These are phyloP conservation scores for Suillus tomentosus DNA, from an alignment of 768 basidiomycete genomes.

Conservation along the genomic window DNA sequence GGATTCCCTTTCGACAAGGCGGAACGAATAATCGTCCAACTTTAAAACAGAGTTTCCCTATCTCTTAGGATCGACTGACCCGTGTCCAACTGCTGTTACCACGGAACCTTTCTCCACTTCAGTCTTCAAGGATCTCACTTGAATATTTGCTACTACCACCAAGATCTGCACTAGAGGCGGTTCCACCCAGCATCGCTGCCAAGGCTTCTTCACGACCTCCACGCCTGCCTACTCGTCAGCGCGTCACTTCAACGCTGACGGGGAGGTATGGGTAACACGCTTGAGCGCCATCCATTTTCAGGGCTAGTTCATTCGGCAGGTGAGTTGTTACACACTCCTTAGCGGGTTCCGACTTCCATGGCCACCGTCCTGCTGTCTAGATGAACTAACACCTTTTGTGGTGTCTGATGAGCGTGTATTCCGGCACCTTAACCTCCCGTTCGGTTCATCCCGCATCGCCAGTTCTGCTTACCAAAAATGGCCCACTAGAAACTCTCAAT, in stretches of 20 bases:
- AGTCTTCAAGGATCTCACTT: constrained; percentile 85
- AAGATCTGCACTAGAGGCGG: constrained; percentile 85
- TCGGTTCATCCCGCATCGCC: constrained; percentile 73
- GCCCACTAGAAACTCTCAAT: constrained; percentile 74
- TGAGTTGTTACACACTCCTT: constrained; percentile 90
- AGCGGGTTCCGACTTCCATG: constrained; percentile 86
- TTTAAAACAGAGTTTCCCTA: constrained; percentile 76
- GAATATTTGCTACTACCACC: constrained; percentile 90
- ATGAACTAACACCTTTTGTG: constrained; percentile 87
- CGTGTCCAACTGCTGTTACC: constrained; percentile 87
- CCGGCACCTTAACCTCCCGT: constrained; percentile 38
- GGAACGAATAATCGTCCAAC: constrained; percentile 60
- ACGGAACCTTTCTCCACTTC: constrained; percentile 89
- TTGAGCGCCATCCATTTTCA: constrained; percentile 91
- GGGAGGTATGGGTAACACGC: constrained; percentile 75
- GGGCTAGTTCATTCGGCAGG: constrained; percentile 90
- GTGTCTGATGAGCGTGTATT: constrained; percentile 60
- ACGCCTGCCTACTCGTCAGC: constrained; percentile 74
- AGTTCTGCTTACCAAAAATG: constrained; percentile 76
- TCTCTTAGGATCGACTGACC: constrained; percentile 84
- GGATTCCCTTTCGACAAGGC: constrained; percentile 76
- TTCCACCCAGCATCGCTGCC: constrained; percentile 74
- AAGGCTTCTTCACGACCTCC: constrained; percentile 81
- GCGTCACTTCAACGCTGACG: constrained; percentile 61
- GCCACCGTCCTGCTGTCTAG: constrained; percentile 87